phyloP scores from a whole-genome alignment of 345 rosid genomes.

The Moringa oleifera region DNA sequence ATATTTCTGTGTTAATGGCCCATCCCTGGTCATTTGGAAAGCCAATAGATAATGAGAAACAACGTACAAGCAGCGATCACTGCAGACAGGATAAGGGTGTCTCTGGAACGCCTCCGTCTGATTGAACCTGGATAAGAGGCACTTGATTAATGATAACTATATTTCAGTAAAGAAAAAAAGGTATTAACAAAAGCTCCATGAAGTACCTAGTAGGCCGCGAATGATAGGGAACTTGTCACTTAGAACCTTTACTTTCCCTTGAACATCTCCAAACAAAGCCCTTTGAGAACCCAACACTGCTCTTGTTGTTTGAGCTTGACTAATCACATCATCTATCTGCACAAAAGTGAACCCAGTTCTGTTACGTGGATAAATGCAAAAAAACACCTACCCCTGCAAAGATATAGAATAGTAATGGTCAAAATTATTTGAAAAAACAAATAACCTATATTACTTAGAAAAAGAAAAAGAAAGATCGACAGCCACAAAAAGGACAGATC shows the following conservation, averaged over 20 bases:
- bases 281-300: conserved; percentile 87
- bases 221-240: conserved; percentile 84
- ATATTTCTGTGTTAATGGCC: conserved; percentile 5
- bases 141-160: conserved; percentile 3
- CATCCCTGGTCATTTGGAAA: conserved; percentile 52
- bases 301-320: conserved; percentile 93
- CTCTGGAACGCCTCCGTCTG: conserved; percentile 73
- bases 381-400: neutral
- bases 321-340: conserved; percentile 94
- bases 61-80: conserved; percentile 91
- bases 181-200: conserved; percentile 1
- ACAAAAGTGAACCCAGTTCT: conserved; percentile 7
- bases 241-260: conserved; percentile 84
- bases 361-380: neutral
- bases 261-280: conserved; percentile 82
- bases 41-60: conserved; percentile 91
- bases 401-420: no score
- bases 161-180: neutral
- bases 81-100: conserved; percentile 83
- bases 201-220: conserved; percentile 82
- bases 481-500: no score
- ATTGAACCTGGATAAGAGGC: conserved; percentile 60
- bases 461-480: neutral
- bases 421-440: no score
- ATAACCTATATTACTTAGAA: neutral